Conservation (phyloP, 2,329 filamentous ascomycete species). For the Leptographium flavum region DNA sequence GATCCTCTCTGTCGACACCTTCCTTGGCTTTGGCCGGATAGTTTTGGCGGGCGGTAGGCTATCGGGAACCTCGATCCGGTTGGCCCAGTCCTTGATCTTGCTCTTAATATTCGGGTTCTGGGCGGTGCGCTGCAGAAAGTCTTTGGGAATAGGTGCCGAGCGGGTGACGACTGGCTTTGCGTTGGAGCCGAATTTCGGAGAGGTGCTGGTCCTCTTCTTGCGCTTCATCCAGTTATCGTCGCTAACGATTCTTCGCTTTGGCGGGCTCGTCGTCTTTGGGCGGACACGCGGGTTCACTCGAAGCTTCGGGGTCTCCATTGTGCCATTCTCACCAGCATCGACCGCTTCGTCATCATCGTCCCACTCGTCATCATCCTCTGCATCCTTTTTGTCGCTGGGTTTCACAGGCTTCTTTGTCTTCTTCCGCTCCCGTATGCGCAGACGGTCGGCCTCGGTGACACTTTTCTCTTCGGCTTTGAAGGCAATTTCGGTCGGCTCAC, state of each 20-base stretch:
- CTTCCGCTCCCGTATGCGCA: slow-evolving; percentile 40
- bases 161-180: slow-evolving; percentile 16
- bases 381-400: background rate
- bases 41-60: slow-evolving; percentile 15
- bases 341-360: slow-evolving; percentile 9
- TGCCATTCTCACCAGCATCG: background rate
- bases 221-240: slow-evolving; percentile 75
- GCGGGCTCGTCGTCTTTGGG: slow-evolving; percentile 41
- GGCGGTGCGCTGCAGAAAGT: slow-evolving; percentile 39
- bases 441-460: slow-evolving; percentile 45
- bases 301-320: background rate
- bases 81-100: slow-evolving; percentile 50
- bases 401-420: slow-evolving; percentile 19
- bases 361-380: slow-evolving; percentile 6
- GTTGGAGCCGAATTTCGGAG: slow-evolving; percentile 18
- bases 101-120: slow-evolving; percentile 40
- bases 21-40: background rate
- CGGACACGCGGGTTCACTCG: slow-evolving; percentile 15
- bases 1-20: slow-evolving; percentile 8
- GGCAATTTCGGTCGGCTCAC: slow-evolving; percentile 46
- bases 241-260: slow-evolving; percentile 84
- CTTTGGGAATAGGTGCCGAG: slow-evolving; percentile 35
- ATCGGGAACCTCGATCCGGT: slow-evolving; percentile 35
- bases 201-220: slow-evolving; percentile 34
- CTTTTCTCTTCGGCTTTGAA: slow-evolving; percentile 45